Base-by-base conservation (phyloP, 306 rosid genomes). In the Senna tora region DNA sequence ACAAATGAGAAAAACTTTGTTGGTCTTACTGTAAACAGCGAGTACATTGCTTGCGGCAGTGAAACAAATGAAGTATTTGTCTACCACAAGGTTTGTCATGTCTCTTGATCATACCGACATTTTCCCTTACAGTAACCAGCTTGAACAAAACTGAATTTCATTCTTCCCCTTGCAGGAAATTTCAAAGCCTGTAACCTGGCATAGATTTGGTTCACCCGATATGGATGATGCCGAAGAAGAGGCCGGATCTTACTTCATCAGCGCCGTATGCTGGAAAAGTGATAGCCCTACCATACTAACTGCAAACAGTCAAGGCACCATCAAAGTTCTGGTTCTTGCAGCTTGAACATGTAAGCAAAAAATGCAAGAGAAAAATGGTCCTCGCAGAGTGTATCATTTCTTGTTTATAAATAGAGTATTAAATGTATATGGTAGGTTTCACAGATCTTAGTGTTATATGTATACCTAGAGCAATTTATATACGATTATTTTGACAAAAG, bases 251-350 rank as follows among this genome's bases (percentile, higher is more conserved):
- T 88, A 86, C 80, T 95, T 95, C 86, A 95, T 95, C 65, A 95
- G 99, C 39, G 96, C 97, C 15, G 99, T 95, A 66, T 95, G 96
- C 79, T 95, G 99, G 97, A 89, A 95, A 92, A 91, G 96, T 42
- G 93, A 91, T 74, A 89, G 93, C 76, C 91, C 97, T 60, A 95
- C 96, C 33, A 82, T 95, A 86, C 88, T 95, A 81, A 86, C 96
- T 21, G 99, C 99, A 47, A 95, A 95, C 72, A 95, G 99, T 79
- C 96, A 86, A 77, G 97, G 99, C 77, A 95, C 96, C 61, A 94
- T 94, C 42, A 94, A 95, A 78, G 99, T 95, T 32, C 77, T 95
- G 74, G 91, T 95, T 82, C 96, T 95, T 78, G 99, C 97, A 5
- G 92, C 91, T 16, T 94, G 76, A 87, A 78, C 71, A 15, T 51